A percentile compares a stretch with the other conserved stretches of the same genome.
Evolutionary conservation across 2,329 filamentous ascomycete genomes (phyloP).

Genomic region (Fusarium brachygibbosum): DNA sequence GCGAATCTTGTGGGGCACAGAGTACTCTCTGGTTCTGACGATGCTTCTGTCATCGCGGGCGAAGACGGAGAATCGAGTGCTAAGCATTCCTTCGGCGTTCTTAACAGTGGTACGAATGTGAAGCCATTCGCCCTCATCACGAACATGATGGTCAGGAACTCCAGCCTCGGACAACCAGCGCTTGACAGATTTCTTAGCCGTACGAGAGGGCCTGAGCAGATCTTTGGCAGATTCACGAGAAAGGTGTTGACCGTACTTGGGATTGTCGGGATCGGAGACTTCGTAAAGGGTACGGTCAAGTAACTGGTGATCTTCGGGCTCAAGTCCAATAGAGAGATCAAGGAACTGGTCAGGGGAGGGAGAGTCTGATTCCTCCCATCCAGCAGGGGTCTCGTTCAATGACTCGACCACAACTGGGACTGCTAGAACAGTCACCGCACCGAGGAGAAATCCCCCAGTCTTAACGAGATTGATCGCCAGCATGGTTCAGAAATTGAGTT

Average conservation of each 20-base stretch:
- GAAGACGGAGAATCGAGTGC: constrained; percentile 60
- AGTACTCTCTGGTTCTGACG: constrained; percentile 56
- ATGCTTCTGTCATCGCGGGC: constrained; percentile 57
- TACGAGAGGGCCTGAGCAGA: constrained; percentile 60
- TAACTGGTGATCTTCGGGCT: constrained; percentile 40
- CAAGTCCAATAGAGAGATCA: constrained; percentile 52
- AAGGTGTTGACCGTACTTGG: constrained; percentile 64
- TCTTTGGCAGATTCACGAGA: constrained; percentile 62
- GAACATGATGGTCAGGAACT: constrained; percentile 54
- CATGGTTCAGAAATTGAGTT: neutral
- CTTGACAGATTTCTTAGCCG: constrained; percentile 57
- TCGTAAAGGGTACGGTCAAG: constrained; percentile 62
- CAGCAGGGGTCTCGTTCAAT: constrained; percentile 36
- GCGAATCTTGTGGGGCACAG: constrained; percentile 53
- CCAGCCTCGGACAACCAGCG: constrained; percentile 61
- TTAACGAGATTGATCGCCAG: constrained; percentile 23
- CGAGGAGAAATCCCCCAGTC: constrained; percentile 27
- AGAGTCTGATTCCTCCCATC: constrained; percentile 43
- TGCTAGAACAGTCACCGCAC: constrained; percentile 10
- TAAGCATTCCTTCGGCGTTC: constrained; percentile 61
- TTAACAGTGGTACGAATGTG: constrained; percentile 58
- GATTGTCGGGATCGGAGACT: constrained; percentile 63
- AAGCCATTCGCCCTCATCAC: constrained; percentile 56
- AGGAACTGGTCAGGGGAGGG: constrained; percentile 39
- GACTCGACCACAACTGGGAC: constrained; percentile 43